These are phyloP conservation scores for Nakazawaea ambrosiae DNA, from an alignment of 805 yeast species.

Conservation along the genomic window DNA sequence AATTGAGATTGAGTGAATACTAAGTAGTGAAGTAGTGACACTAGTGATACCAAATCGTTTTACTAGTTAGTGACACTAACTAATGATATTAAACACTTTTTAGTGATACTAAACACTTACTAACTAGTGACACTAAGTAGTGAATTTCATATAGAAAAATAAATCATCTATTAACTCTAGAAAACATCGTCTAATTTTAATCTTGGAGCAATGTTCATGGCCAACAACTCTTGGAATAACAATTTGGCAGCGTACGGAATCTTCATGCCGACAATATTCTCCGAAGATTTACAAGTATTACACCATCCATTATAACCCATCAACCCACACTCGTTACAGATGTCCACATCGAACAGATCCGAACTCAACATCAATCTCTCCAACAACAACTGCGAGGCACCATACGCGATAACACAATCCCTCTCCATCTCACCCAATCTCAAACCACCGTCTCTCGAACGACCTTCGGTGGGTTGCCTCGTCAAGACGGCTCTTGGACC, in stretches of 20 bases:
- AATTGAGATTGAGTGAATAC: slow-evolving; percentile 10
- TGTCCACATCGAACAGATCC: slow-evolving; percentile 96
- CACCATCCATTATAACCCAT: slow-evolving; percentile 99
- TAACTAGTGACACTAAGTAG: too few relatives aligned
- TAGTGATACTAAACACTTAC: too few relatives aligned
- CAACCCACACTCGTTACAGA: slow-evolving; percentile 89
- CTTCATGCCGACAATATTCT: slow-evolving; percentile 83
- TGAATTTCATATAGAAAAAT: too few relatives aligned
- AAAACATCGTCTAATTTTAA: slow-evolving; percentile 84
- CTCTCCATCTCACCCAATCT: slow-evolving; percentile 99
- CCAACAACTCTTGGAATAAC: slow-evolving; percentile 90
- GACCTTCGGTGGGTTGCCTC: slow-evolving; percentile 98
- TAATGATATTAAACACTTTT: too few relatives aligned
- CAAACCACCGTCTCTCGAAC: slow-evolving; percentile 98
- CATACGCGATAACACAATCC: slow-evolving; percentile 98
- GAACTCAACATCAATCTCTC: slow-evolving; percentile 96
- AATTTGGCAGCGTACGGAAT: slow-evolving; percentile 99
- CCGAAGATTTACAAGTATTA: slow-evolving; percentile 88
- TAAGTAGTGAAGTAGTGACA: too few relatives aligned
- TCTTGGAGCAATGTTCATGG: slow-evolving; percentile 99
- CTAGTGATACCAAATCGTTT: too few relatives aligned
- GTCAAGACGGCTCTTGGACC: slow-evolving; percentile 98
- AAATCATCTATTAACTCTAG: too few relatives aligned
- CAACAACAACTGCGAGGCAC: slow-evolving; percentile 89
- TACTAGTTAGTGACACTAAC: not conserved